phyloP scores from a whole-genome alignment of 2,329 filamentous ascomycete species.

The Penicillium hordei region DNA sequence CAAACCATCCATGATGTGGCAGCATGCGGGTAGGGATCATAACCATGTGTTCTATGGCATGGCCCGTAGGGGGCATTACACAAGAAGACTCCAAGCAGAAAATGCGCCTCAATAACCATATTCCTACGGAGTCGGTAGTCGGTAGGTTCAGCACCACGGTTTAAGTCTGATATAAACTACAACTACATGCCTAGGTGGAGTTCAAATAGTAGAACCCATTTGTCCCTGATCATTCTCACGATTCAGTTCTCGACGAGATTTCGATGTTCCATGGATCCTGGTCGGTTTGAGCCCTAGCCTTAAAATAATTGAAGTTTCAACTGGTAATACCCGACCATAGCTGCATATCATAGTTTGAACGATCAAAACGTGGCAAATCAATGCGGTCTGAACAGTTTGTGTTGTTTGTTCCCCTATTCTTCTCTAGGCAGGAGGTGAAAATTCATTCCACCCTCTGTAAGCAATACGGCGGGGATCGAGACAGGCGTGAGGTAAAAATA shows the following conservation, averaged over 20 bases:
- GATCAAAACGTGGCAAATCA: not conserved
- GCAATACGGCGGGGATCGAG: not conserved
- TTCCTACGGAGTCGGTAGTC: not conserved
- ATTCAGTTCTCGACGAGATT: not conserved
- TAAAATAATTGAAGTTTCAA: not conserved
- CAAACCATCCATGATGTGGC: not conserved
- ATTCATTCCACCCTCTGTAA: not conserved
- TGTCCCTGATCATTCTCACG: not conserved
- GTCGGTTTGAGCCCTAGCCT: not conserved
- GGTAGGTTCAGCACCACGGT: not conserved
- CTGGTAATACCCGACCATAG: not conserved
- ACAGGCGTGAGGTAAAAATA: not conserved
- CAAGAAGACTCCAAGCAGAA: slow-evolving; percentile 1
- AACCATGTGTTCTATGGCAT: not conserved
- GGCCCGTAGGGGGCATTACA: slow-evolving; percentile 20
- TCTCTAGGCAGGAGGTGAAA: not conserved
- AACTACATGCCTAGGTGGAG: not conserved
- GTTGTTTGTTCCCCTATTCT: not conserved
- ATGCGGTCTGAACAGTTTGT: not conserved
- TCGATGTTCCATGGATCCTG: not conserved
- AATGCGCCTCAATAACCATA: not conserved
- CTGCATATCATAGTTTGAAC: not conserved
- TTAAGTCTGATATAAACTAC: not conserved
- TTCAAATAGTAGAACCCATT: not conserved
- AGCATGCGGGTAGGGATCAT: not conserved